Conservation (phyloP, 148 eudicot genomes). For the Rhododendron ferrugineum region DNA sequence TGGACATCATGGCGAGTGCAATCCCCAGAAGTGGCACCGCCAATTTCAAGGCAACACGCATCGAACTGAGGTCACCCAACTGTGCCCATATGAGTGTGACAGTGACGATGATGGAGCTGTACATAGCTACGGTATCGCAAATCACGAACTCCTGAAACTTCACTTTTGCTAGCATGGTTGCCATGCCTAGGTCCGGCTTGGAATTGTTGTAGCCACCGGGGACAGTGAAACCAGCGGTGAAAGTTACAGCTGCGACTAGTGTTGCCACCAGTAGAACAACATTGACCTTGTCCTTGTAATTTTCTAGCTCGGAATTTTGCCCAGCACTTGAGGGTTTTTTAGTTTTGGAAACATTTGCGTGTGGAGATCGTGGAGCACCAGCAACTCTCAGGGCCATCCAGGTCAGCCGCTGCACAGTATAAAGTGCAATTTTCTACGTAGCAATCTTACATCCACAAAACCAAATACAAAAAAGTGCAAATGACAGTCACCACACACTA, state of each 20-base stretch:
- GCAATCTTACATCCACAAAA: neutral
- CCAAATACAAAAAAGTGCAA: neutral
- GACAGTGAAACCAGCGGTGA: neutral
- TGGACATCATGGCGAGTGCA: constrained; percentile 40
- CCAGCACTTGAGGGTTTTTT: neutral
- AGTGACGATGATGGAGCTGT: constrained; percentile 14
- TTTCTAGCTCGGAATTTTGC: constrained; percentile 8
- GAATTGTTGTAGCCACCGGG: neutral
- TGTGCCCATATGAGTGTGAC: constrained; percentile 46
- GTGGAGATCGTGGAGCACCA: neutral
- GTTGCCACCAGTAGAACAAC: constrained; percentile 23
- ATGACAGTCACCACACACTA: neutral
- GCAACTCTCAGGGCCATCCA: neutral
- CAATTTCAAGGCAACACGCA: neutral
- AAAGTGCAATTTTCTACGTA: neutral
- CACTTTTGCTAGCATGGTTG: neutral
- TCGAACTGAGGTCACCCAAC: constrained; percentile 27
- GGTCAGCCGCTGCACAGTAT: neutral
- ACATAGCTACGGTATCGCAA: neutral
- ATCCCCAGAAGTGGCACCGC: constrained; percentile 22
- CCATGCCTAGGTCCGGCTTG: neutral
- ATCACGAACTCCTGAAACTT: neutral
- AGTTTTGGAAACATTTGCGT: neutral
- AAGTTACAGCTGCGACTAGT: constrained; percentile 19
- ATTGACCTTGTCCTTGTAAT: constrained; percentile 25